Evolutionary conservation across 768 basidiomycete genomes (phyloP).

Genomic region (Termitomyces sp.): DNA sequence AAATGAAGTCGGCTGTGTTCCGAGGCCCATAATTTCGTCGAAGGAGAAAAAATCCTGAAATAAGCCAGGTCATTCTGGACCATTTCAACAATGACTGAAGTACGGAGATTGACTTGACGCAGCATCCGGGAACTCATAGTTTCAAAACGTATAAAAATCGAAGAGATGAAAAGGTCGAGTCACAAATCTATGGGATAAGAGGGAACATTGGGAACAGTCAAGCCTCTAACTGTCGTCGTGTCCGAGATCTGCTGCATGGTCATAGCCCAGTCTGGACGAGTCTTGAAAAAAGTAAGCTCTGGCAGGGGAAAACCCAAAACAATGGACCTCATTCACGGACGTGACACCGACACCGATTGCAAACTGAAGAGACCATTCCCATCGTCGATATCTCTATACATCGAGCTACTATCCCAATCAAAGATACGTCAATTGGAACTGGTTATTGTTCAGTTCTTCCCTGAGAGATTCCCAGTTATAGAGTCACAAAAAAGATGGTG

Average conservation of each 20-base stretch:
- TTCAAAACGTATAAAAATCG: constrained; percentile 24
- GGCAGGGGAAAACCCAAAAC: constrained; percentile 33
- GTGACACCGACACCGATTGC: constrained; percentile 13
- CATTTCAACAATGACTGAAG: constrained; percentile 33
- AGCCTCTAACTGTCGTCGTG: constrained; percentile 46
- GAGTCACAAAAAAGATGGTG: constrained; percentile 23
- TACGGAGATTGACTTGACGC: constrained; percentile 47
- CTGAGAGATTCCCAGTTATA: background rate
- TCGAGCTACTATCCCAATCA: constrained; percentile 17
- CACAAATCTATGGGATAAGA: constrained; percentile 16
- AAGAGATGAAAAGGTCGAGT: constrained; percentile 15
- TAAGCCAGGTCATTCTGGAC: background rate
- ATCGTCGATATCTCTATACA: constrained; percentile 14
- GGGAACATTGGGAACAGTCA: constrained; percentile 11
- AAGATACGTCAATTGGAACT: constrained; percentile 14
- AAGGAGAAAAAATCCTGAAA: constrained; percentile 5
- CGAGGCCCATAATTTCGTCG: constrained; percentile 37
- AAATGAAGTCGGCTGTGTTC: constrained; percentile 44
- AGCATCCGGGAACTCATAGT: constrained; percentile 25
- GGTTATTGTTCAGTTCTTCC: constrained; percentile 14
- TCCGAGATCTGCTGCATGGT: constrained; percentile 41
- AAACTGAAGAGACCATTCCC: constrained; percentile 12
- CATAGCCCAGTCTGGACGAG: constrained; percentile 44
- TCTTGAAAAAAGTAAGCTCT: constrained; percentile 21
- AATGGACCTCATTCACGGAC: constrained; percentile 7